Base-by-base conservation (phyloP, 2,329 filamentous ascomycete species). In the Talaromyces marneffei region DNA sequence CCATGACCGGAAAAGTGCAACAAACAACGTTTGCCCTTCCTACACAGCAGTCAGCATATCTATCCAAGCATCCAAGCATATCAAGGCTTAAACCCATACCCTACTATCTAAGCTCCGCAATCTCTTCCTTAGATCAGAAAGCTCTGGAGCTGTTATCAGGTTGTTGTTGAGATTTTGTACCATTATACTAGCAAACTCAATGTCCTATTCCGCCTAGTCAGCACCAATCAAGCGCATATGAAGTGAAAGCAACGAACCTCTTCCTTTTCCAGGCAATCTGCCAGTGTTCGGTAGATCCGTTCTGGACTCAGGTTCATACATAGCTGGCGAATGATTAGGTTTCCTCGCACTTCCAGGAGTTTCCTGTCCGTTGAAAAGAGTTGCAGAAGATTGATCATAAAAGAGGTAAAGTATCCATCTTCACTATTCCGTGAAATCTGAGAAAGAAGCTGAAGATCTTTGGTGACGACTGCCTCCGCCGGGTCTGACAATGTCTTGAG, bases 131-230 rank as follows among this genome's bases (percentile, higher is more conserved):
- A 99, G 81, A 68, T 97, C 95, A 1, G 91, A 87, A 31, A 99
- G 80, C 75, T 99, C 92, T 0, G 95, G 94, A 0, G 95, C 94
- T 1, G 95, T 99, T 66, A 99, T 97, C 59, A 99, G 86, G 69
- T 99, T 99, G 75, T 99, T 99, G 78, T 99, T 99, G 57, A 99
- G 82, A 70, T 97, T 97, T 74, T 99, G 94, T 31, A 99, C 92
- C 94, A 99, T 99, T 69, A 99, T 97, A 72, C 93, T 97, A 16
- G 94, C 93, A 75, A 99, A 99, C 73, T 99, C 95, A 44, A 99
- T 86, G 72, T 99, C 94, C 77, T 83, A 33, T 35, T 37, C 14
- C 20, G 2, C 31, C 42, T 8, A 33, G 44, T 68, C 57, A 68
- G 62, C 55, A 52, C 10, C 12, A 33, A 46, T 40, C 2, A 7